Conservation (phyloP, 2,329 filamentous ascomycete genomes). For the Alternaria consortialis region DNA sequence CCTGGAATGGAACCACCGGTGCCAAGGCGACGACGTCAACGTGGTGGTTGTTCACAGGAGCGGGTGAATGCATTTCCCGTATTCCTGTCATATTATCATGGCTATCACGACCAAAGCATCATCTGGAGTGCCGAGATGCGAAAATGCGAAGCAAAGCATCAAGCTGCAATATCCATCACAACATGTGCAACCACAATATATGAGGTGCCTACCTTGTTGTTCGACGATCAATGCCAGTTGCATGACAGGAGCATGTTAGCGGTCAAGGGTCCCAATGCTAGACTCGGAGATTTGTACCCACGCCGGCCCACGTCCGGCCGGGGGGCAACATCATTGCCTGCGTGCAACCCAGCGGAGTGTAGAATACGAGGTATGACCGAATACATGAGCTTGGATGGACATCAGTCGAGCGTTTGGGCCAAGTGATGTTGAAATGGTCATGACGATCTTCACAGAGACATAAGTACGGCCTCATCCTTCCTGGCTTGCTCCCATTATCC, state of each 20-base stretch:
- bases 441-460: slow-evolving; percentile 11
- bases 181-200: background rate
- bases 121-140: background rate
- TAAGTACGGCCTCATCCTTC: slow-evolving; percentile 20
- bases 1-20: background rate
- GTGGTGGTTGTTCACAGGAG: background rate
- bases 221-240: slow-evolving; percentile 7
- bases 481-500: background rate
- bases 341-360: slow-evolving; percentile 8
- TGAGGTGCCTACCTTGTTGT: background rate
- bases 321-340: slow-evolving; percentile 3
- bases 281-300: slow-evolving; percentile 14
- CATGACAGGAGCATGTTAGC: background rate
- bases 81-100: background rate
- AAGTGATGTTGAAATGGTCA: slow-evolving; percentile 17
- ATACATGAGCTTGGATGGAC: slow-evolving; percentile 10
- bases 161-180: background rate
- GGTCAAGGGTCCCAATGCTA: background rate
- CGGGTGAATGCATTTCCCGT: background rate
- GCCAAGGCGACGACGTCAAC: background rate
- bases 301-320: background rate
- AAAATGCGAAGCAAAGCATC: background rate
- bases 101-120: background rate
- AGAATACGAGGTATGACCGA: slow-evolving; percentile 8
- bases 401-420: background rate